Base-by-base conservation (phyloP, 495 filamentous ascomycete genomes). In the Parachaetomium inaequale region DNA sequence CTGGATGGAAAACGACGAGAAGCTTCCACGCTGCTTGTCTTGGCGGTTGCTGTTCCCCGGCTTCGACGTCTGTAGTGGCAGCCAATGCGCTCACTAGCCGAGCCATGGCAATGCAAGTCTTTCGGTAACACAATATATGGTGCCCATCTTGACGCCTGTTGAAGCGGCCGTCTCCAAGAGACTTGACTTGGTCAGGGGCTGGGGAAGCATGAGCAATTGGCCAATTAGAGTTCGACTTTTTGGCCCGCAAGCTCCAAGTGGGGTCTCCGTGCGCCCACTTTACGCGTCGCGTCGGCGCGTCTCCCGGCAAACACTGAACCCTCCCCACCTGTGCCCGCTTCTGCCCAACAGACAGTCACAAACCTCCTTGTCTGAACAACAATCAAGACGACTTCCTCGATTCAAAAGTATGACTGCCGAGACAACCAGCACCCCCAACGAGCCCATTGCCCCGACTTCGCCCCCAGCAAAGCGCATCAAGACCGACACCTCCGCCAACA, bases 371-470 rank as follows among this genome's bases (percentile, higher is more conserved):
- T 21, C 8, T 7, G 15, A 40, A 14, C 40, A 40, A 28, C 56
- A 7, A 26, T 12, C 26, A 29, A 15, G 26, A 38, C 58, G 26
- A 14, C 17, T 26, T 17, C 32, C 7, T 3, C n/a, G 25, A 19
- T 26, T 21, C 32, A 55, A 59, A 67, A 82, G 68, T 75, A 87
- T 87, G 84, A 85, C 84, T 69, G 75, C 79, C 72, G 74, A 75
- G 70, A 66, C 78, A 71, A 69, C 73, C 69, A 69, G 78, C 74
- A 60, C 72, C 65, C 71, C 72, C 46, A 61, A 31, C 54, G 47
- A 62, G 73, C 77, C 34, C 71, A 75, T 56, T 25, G 63, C 51
- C 11, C 74, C 76, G 0, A 76, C 70, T 46, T 81, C 78, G 10
- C 79, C 78, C 10, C 77, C 77, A 7, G 72, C 79, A 7, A 81